A percentile compares a stretch with the other conserved stretches of the same genome.
phyloP scores from a whole-genome alignment of 2,329 filamentous ascomycete species.

The Geosmithia putterillii region DNA sequence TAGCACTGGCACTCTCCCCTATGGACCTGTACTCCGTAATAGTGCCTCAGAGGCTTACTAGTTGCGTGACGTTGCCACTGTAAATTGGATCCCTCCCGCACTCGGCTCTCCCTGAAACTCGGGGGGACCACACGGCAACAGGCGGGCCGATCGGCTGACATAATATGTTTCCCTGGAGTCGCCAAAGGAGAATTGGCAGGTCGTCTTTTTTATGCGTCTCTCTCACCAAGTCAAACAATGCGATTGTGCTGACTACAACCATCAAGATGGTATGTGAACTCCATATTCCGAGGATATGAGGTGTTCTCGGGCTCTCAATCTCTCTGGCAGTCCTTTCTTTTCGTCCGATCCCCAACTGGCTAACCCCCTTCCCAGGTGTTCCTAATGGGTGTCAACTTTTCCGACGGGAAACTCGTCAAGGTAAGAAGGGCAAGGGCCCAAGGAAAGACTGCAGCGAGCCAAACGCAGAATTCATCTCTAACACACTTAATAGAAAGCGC shows the following conservation, averaged over 20 bases:
- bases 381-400: constrained; percentile 78
- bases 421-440: constrained; percentile 31
- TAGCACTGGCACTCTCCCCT: too few species aligned
- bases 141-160: background rate
- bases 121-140: background rate
- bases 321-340: too few species aligned
- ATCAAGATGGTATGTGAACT: constrained; percentile 8
- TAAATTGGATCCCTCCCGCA: background rate
- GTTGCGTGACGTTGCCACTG: background rate
- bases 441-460: background rate
- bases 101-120: background rate
- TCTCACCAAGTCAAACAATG: background rate
- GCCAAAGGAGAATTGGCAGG: background rate
- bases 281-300: background rate
- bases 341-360: background rate
- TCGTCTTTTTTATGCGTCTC: background rate
- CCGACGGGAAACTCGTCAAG: constrained; percentile 71
- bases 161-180: background rate
- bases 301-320: background rate
- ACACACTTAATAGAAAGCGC: constrained; percentile 45
- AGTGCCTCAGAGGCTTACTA: too few species aligned
- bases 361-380: constrained; percentile 48
- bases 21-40: too few species aligned
- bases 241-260: constrained; percentile 1
- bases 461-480: background rate